These are phyloP conservation scores for Fragaria nilgerrensis DNA, from an alignment of 306 rosid species.

Conservation along the genomic window DNA sequence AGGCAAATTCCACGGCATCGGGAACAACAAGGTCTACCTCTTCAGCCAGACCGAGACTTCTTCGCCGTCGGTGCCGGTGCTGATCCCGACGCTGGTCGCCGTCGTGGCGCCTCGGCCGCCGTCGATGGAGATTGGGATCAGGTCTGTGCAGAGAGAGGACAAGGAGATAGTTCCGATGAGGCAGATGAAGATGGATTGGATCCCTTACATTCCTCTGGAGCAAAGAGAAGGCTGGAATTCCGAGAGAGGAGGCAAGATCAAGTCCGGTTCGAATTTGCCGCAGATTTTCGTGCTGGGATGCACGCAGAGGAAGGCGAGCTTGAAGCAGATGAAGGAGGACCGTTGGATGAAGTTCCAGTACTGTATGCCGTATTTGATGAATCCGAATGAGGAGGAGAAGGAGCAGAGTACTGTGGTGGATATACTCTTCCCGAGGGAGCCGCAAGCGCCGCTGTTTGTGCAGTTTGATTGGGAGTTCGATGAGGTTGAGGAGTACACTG, in stretches of 20 bases:
- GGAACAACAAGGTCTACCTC: conserved; percentile 63
- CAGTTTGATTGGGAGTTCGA: not conserved
- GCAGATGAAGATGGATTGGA: conserved; percentile 98
- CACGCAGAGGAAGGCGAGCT: conserved; percentile 71
- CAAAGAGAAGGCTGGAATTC: conserved; percentile 48
- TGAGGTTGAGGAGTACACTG: not conserved
- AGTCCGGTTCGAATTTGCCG: conserved; percentile 17
- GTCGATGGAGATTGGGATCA: conserved; percentile 80
- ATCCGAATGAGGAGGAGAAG: conserved; percentile 5
- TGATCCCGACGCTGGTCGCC: conserved; percentile 14
- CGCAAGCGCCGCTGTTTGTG: not conserved
- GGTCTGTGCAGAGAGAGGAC: conserved; percentile 87
- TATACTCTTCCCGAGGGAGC: not conserved
- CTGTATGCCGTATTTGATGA: conserved; percentile 20
- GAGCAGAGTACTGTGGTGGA: conserved; percentile 11
- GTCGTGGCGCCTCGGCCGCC: conserved; percentile 88
- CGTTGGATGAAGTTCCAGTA: conserved; percentile 20
- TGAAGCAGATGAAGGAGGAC: conserved; percentile 20
- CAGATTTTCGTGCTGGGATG: conserved; percentile 83
- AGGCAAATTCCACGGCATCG: conserved; percentile 45
- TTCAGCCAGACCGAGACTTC: conserved; percentile 76
- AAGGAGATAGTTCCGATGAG: conserved; percentile 95
- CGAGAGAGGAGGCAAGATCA: conserved; percentile 33
- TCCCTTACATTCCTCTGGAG: conserved; percentile 80
- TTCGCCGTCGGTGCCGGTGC: not conserved